Evolutionary conservation across 2,329 filamentous ascomycete genomes (phyloP), one percentile per base, ranked within the genome.

Genomic region (Fusarium chaquense): DNA sequence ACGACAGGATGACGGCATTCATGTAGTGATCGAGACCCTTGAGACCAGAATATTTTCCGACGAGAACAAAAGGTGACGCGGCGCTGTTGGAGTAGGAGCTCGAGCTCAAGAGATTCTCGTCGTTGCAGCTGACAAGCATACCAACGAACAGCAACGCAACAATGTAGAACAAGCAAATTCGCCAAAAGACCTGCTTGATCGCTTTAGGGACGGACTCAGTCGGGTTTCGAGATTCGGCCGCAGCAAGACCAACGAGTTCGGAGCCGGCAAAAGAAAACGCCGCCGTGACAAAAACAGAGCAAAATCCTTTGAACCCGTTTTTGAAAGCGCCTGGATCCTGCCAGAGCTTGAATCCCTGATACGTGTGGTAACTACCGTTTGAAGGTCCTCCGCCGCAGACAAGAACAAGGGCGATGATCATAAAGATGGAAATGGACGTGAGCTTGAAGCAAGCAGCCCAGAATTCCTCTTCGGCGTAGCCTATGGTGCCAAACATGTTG

Each of bases 201-300:
- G 93, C 93, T n/a, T 88, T 90, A 1, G 93, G 93, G 1, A 97
- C 85, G 0, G 90, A 87, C 75, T 91, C 88, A 59, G 88, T 85
- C 2, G 90, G 90, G 73, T 92, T 91, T 9, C 78, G 80, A 0
- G 90, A 87, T 77, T 93, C 90, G 18, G 90, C 90, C 3, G 90
- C 90, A 6, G 90, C 89, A 9, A 93, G 83, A 73, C 90, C 90
- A 47, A 92, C 89, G 2, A 91, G 82, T 75, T 92, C 90, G 0
- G 90, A 91, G 5, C 90, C 90, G 1, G 88, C 86, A 72, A 91
- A 92, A 36, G 90, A 83, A 71, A 92, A 92, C 10, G 90, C 90
- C 5, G 90, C 90, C 0, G 87, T 91, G 53, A 91, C 89, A 65
- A 92, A 91, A 60, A 90, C 88, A 58, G 84, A 86, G 79, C 89